Base-by-base conservation (phyloP, 345 rosid species). In the Iberis pinnata region DNA sequence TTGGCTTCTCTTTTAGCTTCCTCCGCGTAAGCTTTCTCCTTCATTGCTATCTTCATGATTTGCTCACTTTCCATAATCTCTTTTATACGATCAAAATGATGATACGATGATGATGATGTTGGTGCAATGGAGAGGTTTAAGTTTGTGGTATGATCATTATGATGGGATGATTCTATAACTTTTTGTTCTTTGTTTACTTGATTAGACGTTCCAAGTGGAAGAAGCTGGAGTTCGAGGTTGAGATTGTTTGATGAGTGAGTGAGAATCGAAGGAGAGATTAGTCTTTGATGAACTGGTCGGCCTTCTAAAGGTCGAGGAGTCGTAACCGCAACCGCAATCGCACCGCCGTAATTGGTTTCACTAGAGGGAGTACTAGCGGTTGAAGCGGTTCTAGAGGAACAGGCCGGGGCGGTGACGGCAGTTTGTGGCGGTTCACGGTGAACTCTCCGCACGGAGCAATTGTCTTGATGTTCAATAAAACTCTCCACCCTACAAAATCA, bases 381-480 rank as follows among this genome's bases (percentile, higher is more conserved):
- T 7, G 95, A 86, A 13, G 81, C 89, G 1, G 89, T 73, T 65
- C 87, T 69, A 26, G 95, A 83, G 12, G 86, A 80, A 42, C 84
- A 79, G 17, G 82, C 82, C 15, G 76, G 64, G 54, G 29, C 75
- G 15, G 68, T 76, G 14, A 67, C 41, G 1, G 68, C 55, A 42
- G 66, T 70, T 18, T 70, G 58, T 12, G 41, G 73, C 8, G 43
- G 60, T 66, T 59, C 71, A 52, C 43, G 65, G 60, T 79, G 84
- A 58, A 58, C 68, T 60, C 70, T 66, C 43, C 81, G 76, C 54
- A 76, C 65, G 9, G 76, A 71, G 35, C 95, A 87, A 27, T 65
- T 76, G 61, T 87, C 95, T 72, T 87, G 95, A 56, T 87, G 95
- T 35, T 86, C 95, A 7, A 86, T 86, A 64, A 83, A 86, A 72